Base-by-base conservation (phyloP, 2,329 filamentous ascomycete species). In the Phaeosphaeriaceae sp. region DNA sequence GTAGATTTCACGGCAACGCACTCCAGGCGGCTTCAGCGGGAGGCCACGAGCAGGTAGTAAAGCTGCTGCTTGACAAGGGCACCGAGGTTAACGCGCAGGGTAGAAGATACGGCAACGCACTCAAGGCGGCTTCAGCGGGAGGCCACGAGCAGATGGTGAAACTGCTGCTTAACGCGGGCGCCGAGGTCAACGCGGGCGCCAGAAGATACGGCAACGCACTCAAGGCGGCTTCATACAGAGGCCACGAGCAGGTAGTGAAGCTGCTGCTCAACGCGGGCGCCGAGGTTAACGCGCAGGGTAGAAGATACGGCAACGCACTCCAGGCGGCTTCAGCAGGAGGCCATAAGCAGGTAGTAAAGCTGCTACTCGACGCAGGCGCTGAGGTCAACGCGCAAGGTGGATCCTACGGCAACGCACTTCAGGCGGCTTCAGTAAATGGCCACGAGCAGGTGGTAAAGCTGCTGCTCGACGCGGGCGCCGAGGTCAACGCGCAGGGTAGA, bases 21-120 rank as follows among this genome's bases (percentile, higher is more conserved):
- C 49, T 52, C 38, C 23, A 52, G 26, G n/a, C n/a, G n/a, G n/a
- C n/a, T n/a, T n/a, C n/a, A n/a, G 49, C 50, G 26, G 41, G 44
- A 52, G 41, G 49, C 29, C 5, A 48, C 50, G 49, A 49, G 44
- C 46, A 55, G 26, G 17, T 50, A 29, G 37, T 23, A 30, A 54
- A 40, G 45, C 47, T 57, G 20, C 51, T 57, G 33, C 30, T 58
- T 16, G 47, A 52, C 16, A 40, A 52, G 29, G 42, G 39, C 33
- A 47, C 35, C 21, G 21, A 23, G 5, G 21, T 8, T 8, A 23
- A 23, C 21, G 21, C 21, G 21, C 8, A 23, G 21, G 21, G 21
- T 4, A 8, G 21, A 23, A 8, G 21, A 23, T 23, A 23, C 21
- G 21, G 21, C 21, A 23, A 36, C 20, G 29, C 32, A 38, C 49